Base-by-base conservation (phyloP, 495 filamentous ascomycete species). In the Bryoglossum gracile region DNA sequence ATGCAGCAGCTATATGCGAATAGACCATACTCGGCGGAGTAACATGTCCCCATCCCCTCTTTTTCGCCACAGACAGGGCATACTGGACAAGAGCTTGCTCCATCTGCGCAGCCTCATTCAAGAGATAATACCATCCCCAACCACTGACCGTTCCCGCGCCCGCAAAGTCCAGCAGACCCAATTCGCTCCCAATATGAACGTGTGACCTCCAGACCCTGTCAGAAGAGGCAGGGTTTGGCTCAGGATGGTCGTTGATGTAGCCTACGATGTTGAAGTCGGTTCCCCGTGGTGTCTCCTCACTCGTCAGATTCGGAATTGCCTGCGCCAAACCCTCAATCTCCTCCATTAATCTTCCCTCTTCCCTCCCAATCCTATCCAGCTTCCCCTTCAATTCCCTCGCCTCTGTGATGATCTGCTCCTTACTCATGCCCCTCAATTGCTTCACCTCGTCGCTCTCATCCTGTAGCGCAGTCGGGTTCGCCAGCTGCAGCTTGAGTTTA, bases 71-170 rank as follows among this genome's bases (percentile, higher is more conserved):
- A 17, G 69, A 67, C 3, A 95, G 72, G 0, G 94, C 81, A 65
- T 94, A 95, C 55, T 83, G 80, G n/a, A 96, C 65, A 0, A 98
- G 76, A 0, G 92, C 92, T 61, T 95, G 90, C 62, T 97, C 92
- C 2, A 98, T 75, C 63, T 92, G 75, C 0, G 89, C 90, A 6
- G 81, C 89, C 53, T 94, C 91, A 65, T 94, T 86, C 25, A 82
- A 73, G 0, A 98, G 79, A 64, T 84, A 95, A 66, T 98, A 98
- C 88, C 89, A 98, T 0, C 92, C 92, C 90, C 90, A 97, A 13
- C 92, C 92, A 26, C 81, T 86, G 16, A 86, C 81, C 8, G 77
- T 82, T 16, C 80, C 82, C 2, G 89, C 87, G 43, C 72, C 78
- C 9, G 81, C 71, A 59, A 98, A 96, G 66, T 98, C 94, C 39